A percentile compares a stretch with the other conserved stretches of the same genome.
Evolutionary conservation across 2,329 filamentous ascomycete genomes (phyloP).

Genomic region (Claviceps capensis): DNA sequence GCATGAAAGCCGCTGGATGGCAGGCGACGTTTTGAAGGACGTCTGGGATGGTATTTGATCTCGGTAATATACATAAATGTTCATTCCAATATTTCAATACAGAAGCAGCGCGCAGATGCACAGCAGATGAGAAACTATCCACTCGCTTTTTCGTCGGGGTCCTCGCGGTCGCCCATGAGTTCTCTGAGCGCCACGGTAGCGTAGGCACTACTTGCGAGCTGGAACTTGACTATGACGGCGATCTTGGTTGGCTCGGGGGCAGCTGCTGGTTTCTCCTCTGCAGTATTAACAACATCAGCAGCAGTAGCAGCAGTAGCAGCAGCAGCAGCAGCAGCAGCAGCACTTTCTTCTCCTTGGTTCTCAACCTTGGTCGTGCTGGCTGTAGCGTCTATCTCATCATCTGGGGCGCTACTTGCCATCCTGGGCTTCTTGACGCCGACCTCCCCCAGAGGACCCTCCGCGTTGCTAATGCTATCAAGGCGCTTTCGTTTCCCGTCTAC

Average conservation of each 20-base stretch:
- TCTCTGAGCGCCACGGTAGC: constrained; percentile 74
- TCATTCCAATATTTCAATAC: background rate
- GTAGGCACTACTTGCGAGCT: constrained; percentile 68
- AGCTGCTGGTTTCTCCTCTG: constrained; percentile 11
- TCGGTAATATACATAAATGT: background rate
- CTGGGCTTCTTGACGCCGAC: constrained; percentile 5
- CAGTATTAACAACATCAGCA: background rate
- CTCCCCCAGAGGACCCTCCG: constrained; percentile 2
- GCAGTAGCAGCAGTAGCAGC: background rate
- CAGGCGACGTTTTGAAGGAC: background rate
- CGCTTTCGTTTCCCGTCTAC: constrained; percentile 8
- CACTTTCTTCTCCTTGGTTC: background rate
- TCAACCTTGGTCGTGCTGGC: background rate
- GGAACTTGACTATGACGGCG: constrained; percentile 59
- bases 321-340: background rate
- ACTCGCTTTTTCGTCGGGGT: constrained; percentile 8
- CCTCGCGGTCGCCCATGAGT: constrained; percentile 43
- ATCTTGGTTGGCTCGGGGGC: constrained; percentile 26
- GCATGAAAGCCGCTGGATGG: constrained; percentile 1
- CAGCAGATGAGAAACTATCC: background rate
- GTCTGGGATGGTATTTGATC: background rate
- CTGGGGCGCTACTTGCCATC: background rate
- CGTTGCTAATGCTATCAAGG: constrained; percentile 5
- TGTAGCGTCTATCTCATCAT: background rate
- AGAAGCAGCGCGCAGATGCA: background rate